A percentile compares a stretch with the other conserved stretches of the same genome.
phyloP scores from a whole-genome alignment of 108 stramenopile genomes.

The Halocafeteria seosinensis region DNA sequence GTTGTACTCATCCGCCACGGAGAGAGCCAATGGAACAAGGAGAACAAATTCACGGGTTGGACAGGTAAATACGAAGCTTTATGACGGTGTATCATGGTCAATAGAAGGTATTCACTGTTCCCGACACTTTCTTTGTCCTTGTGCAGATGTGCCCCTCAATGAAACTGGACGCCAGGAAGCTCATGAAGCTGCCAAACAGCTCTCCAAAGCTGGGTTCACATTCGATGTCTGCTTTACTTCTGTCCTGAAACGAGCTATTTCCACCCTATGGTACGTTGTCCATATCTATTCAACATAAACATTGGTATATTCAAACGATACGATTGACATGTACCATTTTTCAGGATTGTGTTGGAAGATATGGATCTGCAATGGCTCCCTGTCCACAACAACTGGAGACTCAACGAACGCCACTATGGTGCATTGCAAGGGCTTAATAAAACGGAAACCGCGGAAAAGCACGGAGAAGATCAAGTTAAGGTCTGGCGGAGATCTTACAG shows the following conservation, averaged over 20 bases:
- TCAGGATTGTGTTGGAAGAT: no score
- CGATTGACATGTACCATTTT: no score
- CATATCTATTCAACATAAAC: no score
- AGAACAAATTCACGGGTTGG: not conserved
- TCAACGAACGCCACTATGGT: constrained; percentile 88
- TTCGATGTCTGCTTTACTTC: constrained; percentile 87
- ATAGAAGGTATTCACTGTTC: no score
- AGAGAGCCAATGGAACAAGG: not conserved
- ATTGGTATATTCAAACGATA: no score
- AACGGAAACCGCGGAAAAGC: constrained; percentile 33
- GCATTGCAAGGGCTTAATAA: constrained; percentile 70
- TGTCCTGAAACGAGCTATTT: constrained; percentile 74
- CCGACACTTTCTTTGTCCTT: no score
- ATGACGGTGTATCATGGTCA: no score
- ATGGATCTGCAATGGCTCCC: constrained; percentile 48
- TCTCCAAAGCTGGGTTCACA: not conserved
- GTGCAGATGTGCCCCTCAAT: not conserved
- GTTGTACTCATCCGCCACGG: constrained; percentile 1
- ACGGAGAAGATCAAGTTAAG: constrained; percentile 37
- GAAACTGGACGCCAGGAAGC: not conserved
- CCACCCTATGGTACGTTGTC: constrained; percentile 43
- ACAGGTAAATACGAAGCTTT: not conserved
- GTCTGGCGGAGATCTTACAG: constrained; percentile 40
- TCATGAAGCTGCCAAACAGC: not conserved
- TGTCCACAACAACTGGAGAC: constrained; percentile 69